These are phyloP conservation scores for Thyridium curvatum DNA, from an alignment of 2,329 filamentous ascomycete genomes.

Conservation along the genomic window DNA sequence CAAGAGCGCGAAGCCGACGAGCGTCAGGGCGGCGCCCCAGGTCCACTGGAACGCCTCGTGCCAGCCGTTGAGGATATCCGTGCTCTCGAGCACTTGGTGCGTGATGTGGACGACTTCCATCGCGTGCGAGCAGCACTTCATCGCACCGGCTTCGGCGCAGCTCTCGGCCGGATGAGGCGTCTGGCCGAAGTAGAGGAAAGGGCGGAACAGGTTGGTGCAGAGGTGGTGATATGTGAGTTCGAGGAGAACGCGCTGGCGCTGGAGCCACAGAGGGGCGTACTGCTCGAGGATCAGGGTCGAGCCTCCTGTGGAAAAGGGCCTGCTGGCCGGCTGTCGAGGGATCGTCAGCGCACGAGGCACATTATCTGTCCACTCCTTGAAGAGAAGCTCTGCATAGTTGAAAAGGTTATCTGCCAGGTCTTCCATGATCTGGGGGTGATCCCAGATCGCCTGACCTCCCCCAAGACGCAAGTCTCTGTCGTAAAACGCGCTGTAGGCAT, in stretches of 20 bases:
- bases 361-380: no score
- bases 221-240: constrained; percentile 33
- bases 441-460: no score
- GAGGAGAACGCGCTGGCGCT: constrained; percentile 32
- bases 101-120: constrained; percentile 27
- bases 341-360: no score
- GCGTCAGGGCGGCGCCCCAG: constrained; percentile 32
- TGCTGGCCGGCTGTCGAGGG: no score
- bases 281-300: no score
- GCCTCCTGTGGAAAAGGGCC: no score
- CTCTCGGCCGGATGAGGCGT: constrained; percentile 7
- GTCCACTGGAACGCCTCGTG: constrained; percentile 33
- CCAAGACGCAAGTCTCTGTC: no score
- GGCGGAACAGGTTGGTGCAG: constrained; percentile 27
- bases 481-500: no score
- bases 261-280: constrained; percentile 28
- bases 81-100: constrained; percentile 23
- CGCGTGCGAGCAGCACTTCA: constrained; percentile 22
- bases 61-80: constrained; percentile 26
- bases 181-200: constrained; percentile 27
- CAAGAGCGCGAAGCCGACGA: constrained; percentile 32
- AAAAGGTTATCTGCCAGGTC: no score
- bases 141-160: constrained; percentile 16
- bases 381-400: no score
- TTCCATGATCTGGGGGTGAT: no score